phyloP scores from a whole-genome alignment of 495 filamentous ascomycete species.

The Tetracladium marchalianum region DNA sequence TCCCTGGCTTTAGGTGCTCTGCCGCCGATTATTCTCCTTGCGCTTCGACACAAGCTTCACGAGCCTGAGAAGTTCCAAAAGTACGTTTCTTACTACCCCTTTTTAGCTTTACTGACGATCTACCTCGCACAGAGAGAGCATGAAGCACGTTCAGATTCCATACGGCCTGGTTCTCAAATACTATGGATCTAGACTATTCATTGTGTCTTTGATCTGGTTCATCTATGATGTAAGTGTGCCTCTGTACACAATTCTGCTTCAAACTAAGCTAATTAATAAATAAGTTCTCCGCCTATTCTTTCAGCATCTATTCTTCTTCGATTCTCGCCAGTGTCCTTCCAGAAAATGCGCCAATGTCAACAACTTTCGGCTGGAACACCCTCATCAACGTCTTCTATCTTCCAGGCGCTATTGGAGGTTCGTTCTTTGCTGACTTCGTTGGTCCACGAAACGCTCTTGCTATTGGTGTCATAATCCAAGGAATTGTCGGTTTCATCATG shows the following conservation, averaged over 20 bases:
- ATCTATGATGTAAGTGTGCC: slow-evolving; percentile 51
- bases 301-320: slow-evolving; percentile 64
- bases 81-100: slow-evolving; percentile 64
- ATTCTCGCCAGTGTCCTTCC: slow-evolving; percentile 60
- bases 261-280: not conserved
- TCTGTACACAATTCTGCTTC: not conserved
- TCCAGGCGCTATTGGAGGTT: slow-evolving; percentile 69
- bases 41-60: slow-evolving; percentile 62
- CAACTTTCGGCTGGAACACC: slow-evolving; percentile 76
- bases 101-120: slow-evolving; percentile 72
- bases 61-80: slow-evolving; percentile 76
- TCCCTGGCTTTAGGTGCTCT: slow-evolving; percentile 70
- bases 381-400: slow-evolving; percentile 81
- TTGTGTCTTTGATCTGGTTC: slow-evolving; percentile 83
- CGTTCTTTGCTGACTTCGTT: slow-evolving; percentile 60
- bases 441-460: slow-evolving; percentile 66
- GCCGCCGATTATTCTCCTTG: slow-evolving; percentile 65
- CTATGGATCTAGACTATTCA: slow-evolving; percentile 52
- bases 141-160: slow-evolving; percentile 40
- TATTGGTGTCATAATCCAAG: slow-evolving; percentile 57
- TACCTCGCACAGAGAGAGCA: slow-evolving; percentile 49
- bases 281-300: slow-evolving; percentile 65
- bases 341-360: slow-evolving; percentile 47
- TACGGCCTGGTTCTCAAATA: slow-evolving; percentile 42
- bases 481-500: slow-evolving; percentile 80